Conservation (phyloP, 2,329 filamentous ascomycete species). For the Amauroascus niger region DNA sequence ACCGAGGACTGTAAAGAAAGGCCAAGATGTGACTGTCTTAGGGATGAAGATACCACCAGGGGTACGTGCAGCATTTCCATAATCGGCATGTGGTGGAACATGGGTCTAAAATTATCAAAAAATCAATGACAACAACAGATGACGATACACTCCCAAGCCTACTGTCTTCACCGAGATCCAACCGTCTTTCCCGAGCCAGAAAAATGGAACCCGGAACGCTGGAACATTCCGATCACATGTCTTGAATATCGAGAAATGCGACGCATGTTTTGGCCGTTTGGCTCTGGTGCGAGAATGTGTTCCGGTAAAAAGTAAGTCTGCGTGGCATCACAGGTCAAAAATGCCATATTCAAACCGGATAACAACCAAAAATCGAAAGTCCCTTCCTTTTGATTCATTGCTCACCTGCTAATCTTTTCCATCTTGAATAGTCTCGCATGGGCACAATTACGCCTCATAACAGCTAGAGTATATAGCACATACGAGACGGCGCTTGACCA, state of each 20-base stretch:
- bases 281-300: conserved; percentile 43
- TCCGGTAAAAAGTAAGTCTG: conserved; percentile 20
- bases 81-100: too few species aligned
- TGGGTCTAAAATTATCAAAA: not conserved
- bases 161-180: conserved; percentile 44
- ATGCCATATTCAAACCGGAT: too few species aligned
- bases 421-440: conserved; percentile 14
- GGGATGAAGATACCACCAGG: conserved; percentile 16
- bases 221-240: conserved; percentile 45
- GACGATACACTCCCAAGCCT: conserved; percentile 15
- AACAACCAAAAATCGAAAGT: too few species aligned
- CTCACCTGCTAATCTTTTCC: not conserved
- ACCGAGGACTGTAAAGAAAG: conserved; percentile 27
- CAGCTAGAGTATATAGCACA: conserved; percentile 16
- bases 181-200: conserved; percentile 43
- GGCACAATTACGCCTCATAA: conserved; percentile 15
- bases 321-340: too few species aligned
- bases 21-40: conserved; percentile 14
- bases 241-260: conserved; percentile 45
- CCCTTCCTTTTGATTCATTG: too few species aligned
- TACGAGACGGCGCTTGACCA: conserved; percentile 14
- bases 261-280: conserved; percentile 46
- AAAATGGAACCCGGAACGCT: conserved; percentile 46
- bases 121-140: conserved; percentile 9
- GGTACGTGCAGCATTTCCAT: conserved; percentile 10